Percentiles rank a stretch among this genome's conserved stretches.
Conservation (phyloP, 140 eudicot species). For the Flaveria floridana region DNA sequence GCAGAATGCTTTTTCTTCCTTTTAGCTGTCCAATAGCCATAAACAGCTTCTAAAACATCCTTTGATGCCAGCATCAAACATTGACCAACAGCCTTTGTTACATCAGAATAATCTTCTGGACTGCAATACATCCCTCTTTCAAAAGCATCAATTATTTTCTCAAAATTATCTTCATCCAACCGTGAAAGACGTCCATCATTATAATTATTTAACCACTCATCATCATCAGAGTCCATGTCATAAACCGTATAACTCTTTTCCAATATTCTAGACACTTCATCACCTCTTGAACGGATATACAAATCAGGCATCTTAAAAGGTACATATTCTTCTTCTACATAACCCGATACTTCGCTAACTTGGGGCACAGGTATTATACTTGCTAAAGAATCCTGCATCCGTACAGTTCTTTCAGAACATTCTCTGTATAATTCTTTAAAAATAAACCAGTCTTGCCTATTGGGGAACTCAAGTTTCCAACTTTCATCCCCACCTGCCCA, state of each 20-base stretch:
- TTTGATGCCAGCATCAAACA: constrained; percentile 44
- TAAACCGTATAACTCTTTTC: constrained; percentile 53
- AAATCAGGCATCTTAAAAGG: constrained; percentile 59
- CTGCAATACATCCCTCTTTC: constrained; percentile 61
- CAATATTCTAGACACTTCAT: constrained; percentile 72
- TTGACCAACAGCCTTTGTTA: constrained; percentile 40
- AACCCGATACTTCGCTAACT: constrained; percentile 57
- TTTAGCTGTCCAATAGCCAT: constrained; percentile 66
- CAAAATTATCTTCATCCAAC: constrained; percentile 59
- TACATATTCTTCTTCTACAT: constrained; percentile 20
- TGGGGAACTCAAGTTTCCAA: constrained; percentile 79
- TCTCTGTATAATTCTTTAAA: constrained; percentile 68
- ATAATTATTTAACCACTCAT: constrained; percentile 57
- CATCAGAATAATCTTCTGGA: constrained; percentile 57
- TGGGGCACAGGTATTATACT: constrained; percentile 74
- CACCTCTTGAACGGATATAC: constrained; percentile 56
- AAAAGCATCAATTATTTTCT: constrained; percentile 69
- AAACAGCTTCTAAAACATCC: constrained; percentile 60
- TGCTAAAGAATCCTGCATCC: constrained; percentile 22
- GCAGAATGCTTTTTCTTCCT: constrained; percentile 52
- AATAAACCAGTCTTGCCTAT: constrained; percentile 67
- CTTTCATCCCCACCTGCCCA: constrained; percentile 54
- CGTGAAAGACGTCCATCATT: constrained; percentile 36
- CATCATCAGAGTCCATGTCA: constrained; percentile 87
- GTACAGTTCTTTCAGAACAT: constrained; percentile 57